Evolutionary conservation across 495 filamentous ascomycete species (phyloP), one percentile per base, ranked within the genome.

Genomic region (Aspergillus egyptiacus): DNA sequence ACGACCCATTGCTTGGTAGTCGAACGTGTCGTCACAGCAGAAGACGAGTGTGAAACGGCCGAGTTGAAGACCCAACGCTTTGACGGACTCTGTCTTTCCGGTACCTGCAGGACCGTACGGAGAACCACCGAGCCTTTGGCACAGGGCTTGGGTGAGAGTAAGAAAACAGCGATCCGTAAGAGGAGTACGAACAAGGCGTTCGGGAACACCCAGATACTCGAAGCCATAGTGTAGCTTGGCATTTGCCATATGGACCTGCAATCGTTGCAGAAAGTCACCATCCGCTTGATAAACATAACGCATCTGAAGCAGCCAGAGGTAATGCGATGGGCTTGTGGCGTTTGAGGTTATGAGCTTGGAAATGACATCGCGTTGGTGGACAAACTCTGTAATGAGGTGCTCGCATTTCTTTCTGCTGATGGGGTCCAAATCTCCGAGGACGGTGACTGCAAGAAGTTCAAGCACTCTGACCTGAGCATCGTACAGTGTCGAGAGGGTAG

Each of bases 71-170:
- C 93, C 93, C 23, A 99, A 77, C 22, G 93, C 93, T 68, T 99
- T 99, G 58, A 99, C 93, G 0, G 93, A 97, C 60, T 99, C 93
- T 0, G 93, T 99, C 68, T 99, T 99, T 62, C 93, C 93, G n/a
- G 93, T 99, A 72, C 93, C 93, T 32, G 93, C 93, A 31, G 93
- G 93, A 22, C 93, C 93, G 60, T 99, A 99, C 3, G 93, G 93
- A 35, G 93, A 99, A 35, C 93, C 93, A 67, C 93, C 93, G 32
- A 99, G 80, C 60, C 90, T 80, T 62, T 99, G 93, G 61, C 87
- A 94, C 33, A 97, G 77, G 5, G 93, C 93, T 72, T 97, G 93
- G 15, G 89, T 97, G 23, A 97, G 79, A 8, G 93, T 99, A 37
- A 97, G 79, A 79, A 97, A 99, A 71, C 93, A 99, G 37, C 94